Conservation (phyloP, 768 basidiomycete species). For the Lentinula edodes region DNA sequence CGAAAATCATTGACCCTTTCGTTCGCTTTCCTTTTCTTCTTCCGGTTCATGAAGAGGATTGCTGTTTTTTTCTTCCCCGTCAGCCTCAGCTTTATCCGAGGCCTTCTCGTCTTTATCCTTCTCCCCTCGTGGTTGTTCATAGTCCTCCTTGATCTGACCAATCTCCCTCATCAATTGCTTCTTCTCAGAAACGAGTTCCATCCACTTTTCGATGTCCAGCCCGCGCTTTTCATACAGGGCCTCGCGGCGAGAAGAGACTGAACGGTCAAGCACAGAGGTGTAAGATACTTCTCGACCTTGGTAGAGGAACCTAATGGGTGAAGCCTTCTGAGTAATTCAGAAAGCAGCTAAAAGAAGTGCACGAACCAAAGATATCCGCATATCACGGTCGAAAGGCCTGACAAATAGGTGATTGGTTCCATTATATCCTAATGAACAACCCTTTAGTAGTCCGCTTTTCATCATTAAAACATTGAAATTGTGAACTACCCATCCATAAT, state of each 20-base stretch:
- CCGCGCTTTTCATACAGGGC: constrained; percentile 51
- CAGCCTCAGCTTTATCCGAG: constrained; percentile 14
- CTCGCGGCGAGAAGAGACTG: constrained; percentile 51
- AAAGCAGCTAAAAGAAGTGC: too few relatives aligned
- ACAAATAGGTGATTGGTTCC: constrained; percentile 68
- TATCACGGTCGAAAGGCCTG: constrained; percentile 54
- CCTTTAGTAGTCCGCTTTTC: too few relatives aligned
- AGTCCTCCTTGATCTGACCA: constrained; percentile 53
- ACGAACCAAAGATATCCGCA: constrained; percentile 54
- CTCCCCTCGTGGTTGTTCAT: constrained; percentile 39
- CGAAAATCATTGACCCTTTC: not conserved
- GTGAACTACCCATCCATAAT: constrained; percentile 41
- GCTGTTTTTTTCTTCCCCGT: constrained; percentile 11
- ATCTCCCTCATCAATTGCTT: constrained; percentile 49
- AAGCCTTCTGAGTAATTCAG: not conserved
- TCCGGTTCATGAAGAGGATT: not conserved
- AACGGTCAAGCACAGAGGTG: constrained; percentile 53
- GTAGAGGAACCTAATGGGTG: constrained; percentile 44
- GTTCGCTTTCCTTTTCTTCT: not conserved
- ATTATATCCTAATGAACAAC: constrained; percentile 56
- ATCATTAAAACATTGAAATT: not conserved
- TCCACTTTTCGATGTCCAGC: constrained; percentile 57
- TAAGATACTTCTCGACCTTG: constrained; percentile 63
- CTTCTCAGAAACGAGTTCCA: constrained; percentile 46
- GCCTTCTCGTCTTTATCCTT: constrained; percentile 22